phyloP scores from a whole-genome alignment of 257 asterid genomes.

The Plectranthus barbatus region DNA sequence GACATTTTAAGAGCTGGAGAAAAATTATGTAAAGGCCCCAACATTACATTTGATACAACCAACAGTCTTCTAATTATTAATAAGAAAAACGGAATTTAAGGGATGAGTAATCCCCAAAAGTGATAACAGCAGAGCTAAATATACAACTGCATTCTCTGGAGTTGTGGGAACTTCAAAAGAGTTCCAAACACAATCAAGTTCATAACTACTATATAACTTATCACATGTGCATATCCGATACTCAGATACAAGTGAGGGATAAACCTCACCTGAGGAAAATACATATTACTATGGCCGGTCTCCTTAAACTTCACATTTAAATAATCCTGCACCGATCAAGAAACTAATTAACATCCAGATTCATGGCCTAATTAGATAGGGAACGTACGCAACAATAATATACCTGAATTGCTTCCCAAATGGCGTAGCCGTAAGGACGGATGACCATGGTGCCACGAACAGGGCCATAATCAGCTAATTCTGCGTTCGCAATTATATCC shows the following conservation, averaged over 20 bases:
- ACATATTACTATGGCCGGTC: slow-evolving; percentile 99
- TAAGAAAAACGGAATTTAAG: neutral
- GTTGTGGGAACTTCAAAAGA: neutral
- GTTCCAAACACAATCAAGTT: no score
- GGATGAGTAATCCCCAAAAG: neutral
- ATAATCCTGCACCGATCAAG: slow-evolving; percentile 61
- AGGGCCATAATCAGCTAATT: slow-evolving; percentile 96
- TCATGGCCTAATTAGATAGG: neutral
- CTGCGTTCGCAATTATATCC: slow-evolving; percentile 86
- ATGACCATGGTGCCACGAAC: slow-evolving; percentile 99
- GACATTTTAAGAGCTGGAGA: neutral
- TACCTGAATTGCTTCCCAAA: slow-evolving; percentile 99
- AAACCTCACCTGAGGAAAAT: slow-evolving; percentile 82
- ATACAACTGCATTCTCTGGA: neutral
- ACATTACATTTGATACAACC: neutral
- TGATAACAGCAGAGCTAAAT: neutral
- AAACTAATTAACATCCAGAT: neutral
- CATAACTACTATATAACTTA: neutral
- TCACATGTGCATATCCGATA: neutral
- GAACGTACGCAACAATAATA: neutral
- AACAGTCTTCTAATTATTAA: neutral
- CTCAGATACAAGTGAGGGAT: neutral
- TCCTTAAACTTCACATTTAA: slow-evolving; percentile 94
- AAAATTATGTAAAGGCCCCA: neutral
- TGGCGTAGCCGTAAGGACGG: slow-evolving; percentile 97